Evolutionary conservation across 495 filamentous ascomycete species (phyloP), one percentile per base, ranked within the genome.

Genomic region (Aspergillus avenaceus): DNA sequence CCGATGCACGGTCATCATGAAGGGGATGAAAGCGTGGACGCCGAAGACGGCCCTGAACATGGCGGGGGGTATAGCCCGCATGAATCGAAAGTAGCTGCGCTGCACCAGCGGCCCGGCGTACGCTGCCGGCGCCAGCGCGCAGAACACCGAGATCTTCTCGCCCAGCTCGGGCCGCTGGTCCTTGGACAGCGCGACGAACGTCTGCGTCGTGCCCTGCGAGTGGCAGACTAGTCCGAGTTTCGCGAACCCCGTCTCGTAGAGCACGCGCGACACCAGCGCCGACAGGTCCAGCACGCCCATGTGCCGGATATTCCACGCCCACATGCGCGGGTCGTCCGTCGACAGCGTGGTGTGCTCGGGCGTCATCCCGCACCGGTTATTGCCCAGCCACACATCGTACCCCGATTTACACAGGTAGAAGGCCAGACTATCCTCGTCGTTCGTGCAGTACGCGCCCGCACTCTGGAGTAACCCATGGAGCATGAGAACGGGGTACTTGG

Each of bases 381-480:
- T 96, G 6, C 93, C 92, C 4, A 97, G 77, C 91, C 91, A 97
- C 44, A 97, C 89, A 63, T 97, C 92, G 67, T 88, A 97, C n/a
- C 92, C 92, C 0, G 78, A 84, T 64, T 96, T 96, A 73, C 85
- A 88, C 23, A 97, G 83, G 63, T 80, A 96, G 70, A 97, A 97
- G 8, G 93, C 92, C 13, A 97, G 76, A 19, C 85, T 90, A 60
- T 88, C 83, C 55, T 96, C 90, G 63, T 96, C 92, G 65, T 92
- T 96, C 52, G 82, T 80, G 60, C 91, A 96, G 58, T 88, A 97
- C 8, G 93, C 86, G 12, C 92, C 92, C 1, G 89, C 78, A 48
- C 81, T 87, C 71, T 97, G 93, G 3, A 97, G 75, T 8, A 97
- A 72, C 7, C 92, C 92, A 58, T 95, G 92, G 44, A 97, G 84